Evolutionary conservation across 116 monocot species (phyloP), one percentile per base, ranked within the genome.

Genomic region (Cymodocea nodosa): DNA sequence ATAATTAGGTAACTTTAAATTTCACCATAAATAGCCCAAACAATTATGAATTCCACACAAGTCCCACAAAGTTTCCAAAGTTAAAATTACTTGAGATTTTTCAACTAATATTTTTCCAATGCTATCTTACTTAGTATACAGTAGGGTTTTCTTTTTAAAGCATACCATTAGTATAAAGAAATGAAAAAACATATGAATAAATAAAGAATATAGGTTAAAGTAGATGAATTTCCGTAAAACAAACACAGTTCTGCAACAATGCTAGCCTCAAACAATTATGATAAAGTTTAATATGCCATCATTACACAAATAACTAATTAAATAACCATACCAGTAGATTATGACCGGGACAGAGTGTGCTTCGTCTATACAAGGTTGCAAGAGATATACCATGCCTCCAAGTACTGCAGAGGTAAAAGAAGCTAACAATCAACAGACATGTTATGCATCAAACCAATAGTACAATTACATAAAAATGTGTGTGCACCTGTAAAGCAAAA

Each of bases 361-460:
- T 97, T 80, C 84, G 87, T 63, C 97, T 83, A 57, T 97, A 97
- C 72, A 97, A 56, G 25, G 88, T 97, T 63, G 88, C 88, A 50
- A 97, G 76, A 61, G 91, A 97, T 64, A 97, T 97, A 23, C 97
- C 97, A 77, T 97, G 91, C 67, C 85, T 82, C 97, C 88, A 84
- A 39, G 97, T 97, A 67, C 97, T 97, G 76, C 72, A 84, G 24
- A 23, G 59, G 36, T 51, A 61, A 20, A 16, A 53, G 14, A 60
- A 50, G 24, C 58, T 52, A 65, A 65, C 44, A 65, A 23, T 18
- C 11, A 40, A 19, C 13, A 24, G 64, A 40, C 24, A 50, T 50
- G 50, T 19, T 30, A 23, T 22, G 23, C 19, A 23, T 51, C 50
- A 65, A 65, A 35, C 54, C 35, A 19, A 19, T 6, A 54, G 7